These are phyloP conservation scores for Linum usitatissimum DNA, from an alignment of 345 rosid species.

Conservation along the genomic window DNA sequence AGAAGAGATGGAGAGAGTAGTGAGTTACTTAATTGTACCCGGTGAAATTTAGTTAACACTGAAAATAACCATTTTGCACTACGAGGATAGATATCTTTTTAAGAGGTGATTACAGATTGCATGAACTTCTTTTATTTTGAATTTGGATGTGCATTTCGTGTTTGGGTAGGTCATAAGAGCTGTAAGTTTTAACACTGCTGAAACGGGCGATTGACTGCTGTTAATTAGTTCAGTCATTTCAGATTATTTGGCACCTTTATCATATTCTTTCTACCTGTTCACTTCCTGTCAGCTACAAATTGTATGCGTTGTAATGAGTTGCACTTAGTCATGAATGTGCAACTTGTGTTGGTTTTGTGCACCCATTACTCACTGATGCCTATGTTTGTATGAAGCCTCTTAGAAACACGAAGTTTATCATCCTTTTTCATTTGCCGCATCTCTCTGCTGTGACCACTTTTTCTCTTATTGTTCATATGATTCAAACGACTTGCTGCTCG, in stretches of 20 bases:
- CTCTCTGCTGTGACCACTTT: background rate
- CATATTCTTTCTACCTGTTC: no score
- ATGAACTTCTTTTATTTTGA: background rate
- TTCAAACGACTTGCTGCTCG: background rate
- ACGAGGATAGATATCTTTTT: background rate
- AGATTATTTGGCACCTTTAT: no score
- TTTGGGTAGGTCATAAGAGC: no score
- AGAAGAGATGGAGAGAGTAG: constrained; percentile 97
- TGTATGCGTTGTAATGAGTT: no score
- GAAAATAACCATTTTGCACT: background rate
- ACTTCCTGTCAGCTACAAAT: no score
- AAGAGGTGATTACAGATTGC: background rate
- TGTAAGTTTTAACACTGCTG: no score
- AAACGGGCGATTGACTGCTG: no score
- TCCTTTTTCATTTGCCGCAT: background rate
- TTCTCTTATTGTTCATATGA: background rate
- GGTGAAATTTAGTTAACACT: background rate
- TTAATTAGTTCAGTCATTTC: no score
- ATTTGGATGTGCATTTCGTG: no score
- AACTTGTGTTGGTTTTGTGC: no score
- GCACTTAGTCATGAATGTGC: no score
- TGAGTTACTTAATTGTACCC: constrained; percentile 24
- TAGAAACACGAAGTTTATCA: background rate
- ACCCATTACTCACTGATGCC: background rate
- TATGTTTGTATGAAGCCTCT: background rate